Evolutionary conservation across 225 moss, liverwort and hornwort genomes (phyloP), one percentile per base, ranked within the genome.

Genomic region (Thuidium tamariscinum): DNA sequence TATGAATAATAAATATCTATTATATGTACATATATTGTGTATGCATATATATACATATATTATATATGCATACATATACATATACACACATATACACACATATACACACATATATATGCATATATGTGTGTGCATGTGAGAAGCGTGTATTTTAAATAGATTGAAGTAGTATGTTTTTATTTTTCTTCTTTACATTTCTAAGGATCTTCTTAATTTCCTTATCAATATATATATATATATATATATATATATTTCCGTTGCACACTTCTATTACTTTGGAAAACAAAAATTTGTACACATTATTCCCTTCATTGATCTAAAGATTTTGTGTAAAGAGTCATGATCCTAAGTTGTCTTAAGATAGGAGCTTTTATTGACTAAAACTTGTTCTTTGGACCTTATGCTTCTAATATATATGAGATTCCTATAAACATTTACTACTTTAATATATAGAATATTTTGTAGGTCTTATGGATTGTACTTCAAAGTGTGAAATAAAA

Each of bases 271-370:
- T n/a, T 18, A 16, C 5, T 19, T 34, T n/a, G 5, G 10, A n/a
- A 3, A 9, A n/a, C 19, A 17, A 65, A 34, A 65, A 19, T 64
- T 64, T 34, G 9, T 64, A 64, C 2, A 64, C 5, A 9, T 64
- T 16, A 34, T 64, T 34, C 10, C 2, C 5, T 64, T 4, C 0
- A 0, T 64, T 34, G 5, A 0, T 17, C 0, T 64, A 2, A 64
- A 18, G 64, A 18, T 64, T 64, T 64, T 3, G 1, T 17, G 5
- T 64, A 32, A 34, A 64, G n/a, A n/a, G 0, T 18, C 9, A 8
- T 3, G 18, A 34, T 1, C 9, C n/a, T 64, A 64, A 7, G 18
- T 52, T 52, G 17, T 4, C 16, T 23, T 56, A 30, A 8, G 8
- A 34, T 34, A 18, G 17, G 34, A 34, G 5, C n/a, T n/a, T 16